Evolutionary conservation across 2,329 filamentous ascomycete genomes (phyloP).

Genomic region (Plenodomus biglobosus): DNA sequence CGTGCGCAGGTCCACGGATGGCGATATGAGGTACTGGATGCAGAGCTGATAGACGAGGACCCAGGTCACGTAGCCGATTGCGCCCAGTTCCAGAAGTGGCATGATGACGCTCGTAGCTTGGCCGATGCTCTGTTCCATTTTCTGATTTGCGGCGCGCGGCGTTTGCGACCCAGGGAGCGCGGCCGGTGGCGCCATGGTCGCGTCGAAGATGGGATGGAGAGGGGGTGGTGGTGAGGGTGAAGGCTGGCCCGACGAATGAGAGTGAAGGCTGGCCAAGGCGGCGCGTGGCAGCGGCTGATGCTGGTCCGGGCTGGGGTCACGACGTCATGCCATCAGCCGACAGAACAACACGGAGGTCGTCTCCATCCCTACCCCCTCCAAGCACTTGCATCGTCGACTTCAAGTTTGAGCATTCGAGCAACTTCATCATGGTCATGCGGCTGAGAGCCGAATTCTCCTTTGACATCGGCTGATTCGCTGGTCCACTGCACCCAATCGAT

Average conservation of each 20-base stretch:
- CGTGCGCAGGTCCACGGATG: constrained; percentile 33
- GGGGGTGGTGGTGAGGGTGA: constrained; percentile 1
- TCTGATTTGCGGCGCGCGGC: constrained; percentile 22
- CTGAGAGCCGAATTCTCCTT: too few relatives aligned
- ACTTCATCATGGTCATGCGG: too few relatives aligned
- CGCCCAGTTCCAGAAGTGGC: constrained; percentile 67
- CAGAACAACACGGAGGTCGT: background rate
- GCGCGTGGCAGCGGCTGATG: background rate
- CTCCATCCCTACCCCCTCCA: background rate
- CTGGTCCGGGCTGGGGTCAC: background rate
- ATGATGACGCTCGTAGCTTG: constrained; percentile 66
- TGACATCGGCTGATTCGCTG: too few relatives aligned
- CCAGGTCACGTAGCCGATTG: constrained; percentile 71
- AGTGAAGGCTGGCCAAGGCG: background rate
- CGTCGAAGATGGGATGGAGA: background rate
- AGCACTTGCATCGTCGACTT: background rate
- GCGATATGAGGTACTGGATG: constrained; percentile 72
- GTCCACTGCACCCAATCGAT: background rate
- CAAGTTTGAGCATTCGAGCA: background rate
- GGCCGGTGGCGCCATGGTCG: constrained; percentile 23
- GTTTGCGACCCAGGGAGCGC: constrained; percentile 20
- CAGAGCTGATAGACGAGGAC: constrained; percentile 59
- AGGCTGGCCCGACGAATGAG: background rate
- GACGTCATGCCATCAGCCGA: background rate
- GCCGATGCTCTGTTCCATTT: constrained; percentile 48